Evolutionary conservation across 345 rosid species (phyloP), one percentile per base, ranked within the genome.

Genomic region (Camelina laxa): DNA sequence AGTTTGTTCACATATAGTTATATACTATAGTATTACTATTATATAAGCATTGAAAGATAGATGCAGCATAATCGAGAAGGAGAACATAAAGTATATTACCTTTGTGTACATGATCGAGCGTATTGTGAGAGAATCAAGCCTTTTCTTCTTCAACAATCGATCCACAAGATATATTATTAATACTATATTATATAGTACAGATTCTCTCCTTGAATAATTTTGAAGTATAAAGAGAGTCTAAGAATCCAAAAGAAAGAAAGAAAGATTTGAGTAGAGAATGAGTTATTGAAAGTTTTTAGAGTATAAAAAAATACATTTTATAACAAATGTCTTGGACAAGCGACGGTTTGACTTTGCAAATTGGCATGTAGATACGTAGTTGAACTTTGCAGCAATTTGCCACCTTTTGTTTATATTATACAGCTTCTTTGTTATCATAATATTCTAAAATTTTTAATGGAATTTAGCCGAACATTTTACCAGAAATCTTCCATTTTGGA

Each of bases 341-440:
- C 69, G 49, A 57, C 27, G 79, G 81, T 78, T 84, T 88, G 96
- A 88, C 96, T 82, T 84, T 76, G 72, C 79, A 78, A 27, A 74
- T 30, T 57, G 75, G 80, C 73, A 72, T 58, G 63, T 73, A 78
- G 80, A 78, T 67, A 65, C 85, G 82, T 84, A 50, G 69, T 80
- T 81, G 82, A 84, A 88, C 62, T 80, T 69, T 54, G 82, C 84
- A 76, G 89, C 84, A 83, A 82, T 65, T 65, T 74, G 17, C 38
- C 13, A 72, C 59, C 60, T 69, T 80, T 66, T 60, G n/a, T 35
- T 35, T 39, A 60, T 72, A 66, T 72, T 19, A 27, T 64, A 55
- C 15, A 33, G 36, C 49, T 49, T 20, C 48, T 69, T 36, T 63
- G 65, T 35, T 70, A 55, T 70, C 66, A 17, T 38, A n/a, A 8